Evolutionary conservation across 106 monocot genomes (phyloP), one percentile per base, ranked within the genome.

Genomic region (Dendrobium huoshanense): DNA sequence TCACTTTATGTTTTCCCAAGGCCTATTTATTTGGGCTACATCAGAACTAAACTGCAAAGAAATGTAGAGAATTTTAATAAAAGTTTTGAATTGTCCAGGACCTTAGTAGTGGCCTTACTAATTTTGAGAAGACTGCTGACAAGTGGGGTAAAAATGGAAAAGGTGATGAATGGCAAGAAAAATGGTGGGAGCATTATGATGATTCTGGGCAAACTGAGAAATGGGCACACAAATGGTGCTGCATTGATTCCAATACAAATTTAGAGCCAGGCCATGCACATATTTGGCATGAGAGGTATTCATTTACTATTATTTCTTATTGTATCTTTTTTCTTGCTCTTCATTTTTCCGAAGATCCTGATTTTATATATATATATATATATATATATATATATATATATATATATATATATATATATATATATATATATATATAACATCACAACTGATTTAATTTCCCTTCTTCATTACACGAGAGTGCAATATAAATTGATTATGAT

Each of bases 171-270:
- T 96, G 96, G 96, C 96, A 92, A 43, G 96, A 96, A 80, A 88
- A 88, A 81, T 94, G 96, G 96, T 90, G 77, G 82, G 96, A 96
- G 76, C 89, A 91, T 74, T 94, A 94, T 73, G 92, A 94, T 82
- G 87, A 85, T 17, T 87, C 89, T 79, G 90, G 92, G 5, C 79
- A 89, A 79, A 88, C 94, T 77, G 92, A 96, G 70, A 96, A 94
- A 45, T 96, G 90, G 94, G 96, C 94, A 41, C 84, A 96, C 81
- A 96, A 96, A 82, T 96, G 96, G 96, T 96, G 96, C 81, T 83
- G 81, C 77, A 90, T 90, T 82, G 94, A 96, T 72, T 92, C 87
- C 8, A 85, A 74, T 13, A 94, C 89, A 70, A 87, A 81, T 9
- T 84, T 94, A 75, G 90, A 94, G 44, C 89, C 90, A 85, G 96